Evolutionary conservation across 495 filamentous ascomycete genomes (phyloP), one percentile per base, ranked within the genome.

Genomic region (Lasiosphaeria ovina): DNA sequence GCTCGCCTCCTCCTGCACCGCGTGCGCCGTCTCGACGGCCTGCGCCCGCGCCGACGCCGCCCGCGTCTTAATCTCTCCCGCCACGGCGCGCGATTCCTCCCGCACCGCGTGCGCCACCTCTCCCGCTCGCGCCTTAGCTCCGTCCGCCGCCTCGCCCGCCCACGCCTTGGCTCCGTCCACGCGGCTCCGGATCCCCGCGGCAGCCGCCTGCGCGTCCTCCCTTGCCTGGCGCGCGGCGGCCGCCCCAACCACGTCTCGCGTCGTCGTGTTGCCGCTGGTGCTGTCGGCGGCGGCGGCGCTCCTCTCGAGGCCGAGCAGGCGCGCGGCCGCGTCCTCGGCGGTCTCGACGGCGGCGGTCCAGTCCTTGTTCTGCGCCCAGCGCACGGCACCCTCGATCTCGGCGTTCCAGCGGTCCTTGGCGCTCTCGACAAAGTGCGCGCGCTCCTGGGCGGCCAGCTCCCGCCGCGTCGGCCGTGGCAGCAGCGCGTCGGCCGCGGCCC

Each of bases 381-480:
- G 78, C n/a, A 87, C 87, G 54, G 85, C 78, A 45, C 74, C 76
- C 69, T 89, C 84, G 35, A 93, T 74, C 74, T 93, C 90, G 47
- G 79, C 73, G 67, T 94, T 93, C 90, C 90, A 94, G 51, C 81
- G 74, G 70, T 92, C 88, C 76, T 94, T 94, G 64, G 88, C 74
- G 8, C 83, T 76, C 66, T 92, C 89, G 42, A 82, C 68, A 61
- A 87, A 74, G 14, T 77, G 77, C 35, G 80, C 75, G 47, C 77
- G 75, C 44, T 77, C 69, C 12, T 73, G 73, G n/a, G 71, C 68
- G 31, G 69, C 75, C 17, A 74, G 64, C 59, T 83, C 77, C 7
- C 71, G 72, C 17, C 74, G 77, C 44, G 77, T 75, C 0, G 71
- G 66, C 35, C 62, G 65, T 38, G 64, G 65, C 33, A 72, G 54